These are phyloP conservation scores for Leptographium procerum DNA, from an alignment of 2,329 filamentous ascomycete species.

Conservation along the genomic window DNA sequence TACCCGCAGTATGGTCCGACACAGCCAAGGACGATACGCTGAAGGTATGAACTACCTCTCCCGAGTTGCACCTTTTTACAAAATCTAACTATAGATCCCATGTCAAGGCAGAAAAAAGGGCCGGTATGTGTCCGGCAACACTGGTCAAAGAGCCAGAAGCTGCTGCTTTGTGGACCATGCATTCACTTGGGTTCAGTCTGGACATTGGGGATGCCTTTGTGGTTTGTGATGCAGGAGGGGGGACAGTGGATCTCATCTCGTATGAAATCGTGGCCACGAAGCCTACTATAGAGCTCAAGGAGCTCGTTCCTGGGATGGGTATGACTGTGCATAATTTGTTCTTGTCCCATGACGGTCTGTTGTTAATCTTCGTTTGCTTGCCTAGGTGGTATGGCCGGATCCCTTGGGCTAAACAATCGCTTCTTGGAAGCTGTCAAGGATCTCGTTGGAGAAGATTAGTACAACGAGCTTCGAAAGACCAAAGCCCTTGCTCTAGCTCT, in stretches of 20 bases:
- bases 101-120: slow-evolving; percentile 13
- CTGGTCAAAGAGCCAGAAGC: slow-evolving; percentile 31
- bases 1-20: slow-evolving; percentile 33
- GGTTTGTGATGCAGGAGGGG: slow-evolving; percentile 20
- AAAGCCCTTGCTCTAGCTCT: neutral
- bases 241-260: slow-evolving; percentile 34
- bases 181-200: neutral
- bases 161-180: slow-evolving; percentile 25
- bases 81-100: neutral
- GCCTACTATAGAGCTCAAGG: slow-evolving; percentile 13
- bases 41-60: slow-evolving; percentile 7
- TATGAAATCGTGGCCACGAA: slow-evolving; percentile 28
- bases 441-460: slow-evolving; percentile 10
- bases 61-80: neutral
- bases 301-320: slow-evolving; percentile 17
- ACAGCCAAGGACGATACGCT: slow-evolving; percentile 24
- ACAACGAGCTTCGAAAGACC: neutral
- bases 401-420: slow-evolving; percentile 13
- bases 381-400: slow-evolving; percentile 14
- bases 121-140: slow-evolving; percentile 8
- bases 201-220: slow-evolving; percentile 13
- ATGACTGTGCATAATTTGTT: neutral
- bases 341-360: neutral
- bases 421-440: slow-evolving; percentile 12
- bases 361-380: neutral